These are phyloP conservation scores for Lumnitzera racemosa DNA, from an alignment of 345 rosid species.

Conservation along the genomic window DNA sequence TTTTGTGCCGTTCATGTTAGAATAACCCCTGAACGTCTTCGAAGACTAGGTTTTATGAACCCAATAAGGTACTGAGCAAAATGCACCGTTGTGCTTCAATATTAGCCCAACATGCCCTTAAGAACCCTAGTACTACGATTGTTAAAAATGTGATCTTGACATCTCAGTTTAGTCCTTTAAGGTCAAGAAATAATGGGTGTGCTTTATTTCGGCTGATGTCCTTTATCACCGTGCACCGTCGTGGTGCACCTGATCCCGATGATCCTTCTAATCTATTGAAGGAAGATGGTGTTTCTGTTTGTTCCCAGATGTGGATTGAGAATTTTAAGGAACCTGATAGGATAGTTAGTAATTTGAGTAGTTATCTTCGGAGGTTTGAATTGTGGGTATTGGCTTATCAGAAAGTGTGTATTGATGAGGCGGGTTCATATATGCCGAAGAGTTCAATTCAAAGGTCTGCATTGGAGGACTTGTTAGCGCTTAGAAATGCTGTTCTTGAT, in stretches of 20 bases:
- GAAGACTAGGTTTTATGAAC: too few relatives aligned
- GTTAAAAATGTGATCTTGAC: too few relatives aligned
- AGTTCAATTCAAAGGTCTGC: conserved; percentile 70
- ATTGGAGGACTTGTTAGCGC: conserved; percentile 71
- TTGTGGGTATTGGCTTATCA: conserved; percentile 92
- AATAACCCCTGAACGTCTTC: too few relatives aligned
- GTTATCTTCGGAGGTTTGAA: conserved; percentile 75
- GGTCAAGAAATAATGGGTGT: conserved; percentile 8
- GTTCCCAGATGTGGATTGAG: conserved; percentile 96
- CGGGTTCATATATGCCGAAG: conserved; percentile 84
- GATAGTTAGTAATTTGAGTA: conserved; percentile 45
- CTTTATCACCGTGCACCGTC: conserved; percentile 39
- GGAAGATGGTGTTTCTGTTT: conserved; percentile 90
- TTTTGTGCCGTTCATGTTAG: too few relatives aligned
- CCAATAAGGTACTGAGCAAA: too few relatives aligned
- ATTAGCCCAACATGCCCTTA: too few relatives aligned
- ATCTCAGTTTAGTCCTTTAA: conserved; percentile 5
- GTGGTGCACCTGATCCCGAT: conserved; percentile 62
- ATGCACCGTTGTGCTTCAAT: too few relatives aligned
- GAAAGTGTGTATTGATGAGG: conserved; percentile 79
- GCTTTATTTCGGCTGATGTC: conserved; percentile 43
- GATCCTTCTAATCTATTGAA: conserved; percentile 71
- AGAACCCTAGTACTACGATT: too few relatives aligned
- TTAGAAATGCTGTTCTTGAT: conserved; percentile 91
- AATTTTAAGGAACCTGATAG: conserved; percentile 44